Percentiles rank a stretch among this genome's conserved stretches.
Evolutionary conservation across 768 basidiomycete species (phyloP).

Genomic region (Termitomyces sp.): DNA sequence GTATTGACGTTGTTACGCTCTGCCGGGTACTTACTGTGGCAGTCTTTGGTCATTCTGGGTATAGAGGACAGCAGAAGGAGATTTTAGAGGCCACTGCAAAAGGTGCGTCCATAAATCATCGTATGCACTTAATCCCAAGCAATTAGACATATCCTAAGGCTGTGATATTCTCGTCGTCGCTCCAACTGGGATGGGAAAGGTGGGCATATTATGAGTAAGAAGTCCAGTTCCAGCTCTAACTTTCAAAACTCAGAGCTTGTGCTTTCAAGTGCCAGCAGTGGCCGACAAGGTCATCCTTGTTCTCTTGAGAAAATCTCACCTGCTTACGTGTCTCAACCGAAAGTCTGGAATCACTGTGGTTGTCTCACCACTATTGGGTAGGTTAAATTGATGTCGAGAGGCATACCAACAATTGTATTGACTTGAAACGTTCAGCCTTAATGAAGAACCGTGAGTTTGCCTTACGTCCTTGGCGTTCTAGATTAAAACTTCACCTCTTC

Average conservation of each 20-base stretch:
- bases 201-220: conserved; percentile 16
- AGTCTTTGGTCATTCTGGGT: conserved; percentile 68
- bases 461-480: background rate
- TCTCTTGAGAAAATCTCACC: background rate
- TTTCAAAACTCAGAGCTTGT: conserved; percentile 51
- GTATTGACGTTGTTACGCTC: background rate
- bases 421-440: conserved; percentile 40
- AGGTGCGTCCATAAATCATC: conserved; percentile 30
- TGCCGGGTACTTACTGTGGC: background rate
- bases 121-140: background rate
- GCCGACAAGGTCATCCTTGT: conserved; percentile 43
- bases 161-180: conserved; percentile 75
- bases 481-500: background rate
- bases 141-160: conserved; percentile 46
- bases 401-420: background rate
- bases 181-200: conserved; percentile 90
- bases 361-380: conserved; percentile 73
- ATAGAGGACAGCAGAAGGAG: conserved; percentile 74
- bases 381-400: conserved; percentile 12
- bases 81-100: conserved; percentile 65
- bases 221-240: background rate
- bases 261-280: conserved; percentile 80
- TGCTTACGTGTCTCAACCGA: background rate
- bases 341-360: conserved; percentile 70
- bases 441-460: conserved; percentile 73